Base-by-base conservation (phyloP, 495 filamentous ascomycete species). In the Extremus antarcticus region DNA sequence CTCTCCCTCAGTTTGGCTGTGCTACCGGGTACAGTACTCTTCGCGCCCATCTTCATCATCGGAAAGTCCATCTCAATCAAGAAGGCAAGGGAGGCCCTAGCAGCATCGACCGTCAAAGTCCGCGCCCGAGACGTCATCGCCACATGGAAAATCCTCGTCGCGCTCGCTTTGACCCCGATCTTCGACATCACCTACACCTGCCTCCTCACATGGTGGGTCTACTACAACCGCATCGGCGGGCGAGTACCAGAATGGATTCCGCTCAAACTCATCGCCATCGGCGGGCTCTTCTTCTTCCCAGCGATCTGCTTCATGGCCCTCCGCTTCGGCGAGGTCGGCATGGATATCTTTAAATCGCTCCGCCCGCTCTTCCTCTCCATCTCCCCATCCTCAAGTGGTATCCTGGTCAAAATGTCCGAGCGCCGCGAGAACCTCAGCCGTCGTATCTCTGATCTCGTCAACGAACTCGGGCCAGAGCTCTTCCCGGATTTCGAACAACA, bases 301-400 rank as follows among this genome's bases (percentile, higher is more conserved):
- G 75, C 82, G 21, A 86, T 95, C 68, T 95, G 89, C 2, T 96
- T 94, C 65, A 90, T 88, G 2, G 90, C 94, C 9, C 83, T 99
- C 32, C 86, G 92, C 3, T 94, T 97, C 63, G 92, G 92, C 43
- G 92, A 99, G 68, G 82, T 91, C 48, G 92, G 90, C 25, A 97
- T 99, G 91, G 92, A 99, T 64, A 96, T 99, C 47, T 59, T 89
- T 71, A 99, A 97, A 70, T 97, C 92, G 0, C 80, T 99, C 13
- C 79, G 87, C 0, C 92, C 92, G 0, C 81, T 99, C 9, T 71
- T 94, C n/a, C 71, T 95, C n/a, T 88, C 83, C 47, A 76, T 99
- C 55, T 86, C 85, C 60, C 92, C 92, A 1, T 81, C 81, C 9
- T 88, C 87, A 1, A 82, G 82, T 66, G 94, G 94, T 69, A 87